Evolutionary conservation across 495 filamentous ascomycete species (phyloP).

Genomic region (Xylaria intraflava): DNA sequence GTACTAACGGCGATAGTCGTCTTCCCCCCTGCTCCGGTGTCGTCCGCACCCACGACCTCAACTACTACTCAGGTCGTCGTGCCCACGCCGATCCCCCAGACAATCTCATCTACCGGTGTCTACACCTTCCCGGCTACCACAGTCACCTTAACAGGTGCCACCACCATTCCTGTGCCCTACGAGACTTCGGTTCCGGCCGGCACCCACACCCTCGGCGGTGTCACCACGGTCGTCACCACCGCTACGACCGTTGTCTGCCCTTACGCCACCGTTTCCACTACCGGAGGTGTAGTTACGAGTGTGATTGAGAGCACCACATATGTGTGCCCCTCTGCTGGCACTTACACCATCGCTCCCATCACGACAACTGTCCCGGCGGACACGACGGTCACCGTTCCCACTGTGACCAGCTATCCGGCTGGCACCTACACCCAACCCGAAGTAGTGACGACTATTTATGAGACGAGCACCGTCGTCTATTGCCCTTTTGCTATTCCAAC

Average conservation of each 20-base stretch:
- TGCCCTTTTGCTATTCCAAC: conserved; percentile 58
- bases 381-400: conserved; percentile 59
- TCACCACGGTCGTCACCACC: conserved; percentile 65
- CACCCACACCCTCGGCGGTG: conserved; percentile 67
- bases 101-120: conserved; percentile 61
- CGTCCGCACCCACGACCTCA: conserved; percentile 22
- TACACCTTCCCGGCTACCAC: conserved; percentile 80
- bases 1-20: conserved; percentile 25
- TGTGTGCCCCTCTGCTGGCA: conserved; percentile 71
- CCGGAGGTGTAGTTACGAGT: conserved; percentile 59
- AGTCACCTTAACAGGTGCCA: conserved; percentile 57
- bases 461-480: conserved; percentile 60
- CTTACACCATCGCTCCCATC: conserved; percentile 71
- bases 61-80: conserved; percentile 37
- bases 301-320: conserved; percentile 67
- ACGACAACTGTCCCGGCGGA: conserved; percentile 52
- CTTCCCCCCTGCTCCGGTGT: conserved; percentile 31
- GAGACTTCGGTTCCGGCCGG: conserved; percentile 58
- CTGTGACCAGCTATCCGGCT: conserved; percentile 56
- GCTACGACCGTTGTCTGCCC: conserved; percentile 69
- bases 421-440: conserved; percentile 70
- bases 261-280: conserved; percentile 58
- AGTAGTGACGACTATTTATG: conserved; percentile 59
- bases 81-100: conserved; percentile 61
- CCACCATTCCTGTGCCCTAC: conserved; percentile 60